phyloP scores from a whole-genome alignment of 805 yeast species.

The Nakazawaea wyomingensis region DNA sequence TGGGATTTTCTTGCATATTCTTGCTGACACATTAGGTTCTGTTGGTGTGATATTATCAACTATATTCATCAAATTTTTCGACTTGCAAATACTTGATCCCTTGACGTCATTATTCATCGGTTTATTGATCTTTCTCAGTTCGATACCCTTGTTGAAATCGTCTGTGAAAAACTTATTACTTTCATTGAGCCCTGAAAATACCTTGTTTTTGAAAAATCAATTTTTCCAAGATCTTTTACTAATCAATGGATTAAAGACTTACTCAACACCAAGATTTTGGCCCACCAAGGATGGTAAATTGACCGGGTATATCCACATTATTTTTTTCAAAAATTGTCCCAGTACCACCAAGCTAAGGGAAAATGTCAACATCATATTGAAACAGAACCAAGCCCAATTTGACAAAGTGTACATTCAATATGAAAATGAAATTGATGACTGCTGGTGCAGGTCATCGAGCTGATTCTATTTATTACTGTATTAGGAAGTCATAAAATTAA shows the following conservation, averaged over 20 bases:
- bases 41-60: conserved; percentile 96
- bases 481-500: conserved; percentile 10
- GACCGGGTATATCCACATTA: conserved; percentile 81
- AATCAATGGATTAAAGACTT: conserved; percentile 77
- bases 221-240: conserved; percentile 62
- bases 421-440: conserved; percentile 34
- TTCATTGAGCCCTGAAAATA: conserved; percentile 38
- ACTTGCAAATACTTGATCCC: conserved; percentile 85
- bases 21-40: conserved; percentile 96
- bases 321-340: conserved; percentile 39
- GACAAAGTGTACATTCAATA: conserved; percentile 26
- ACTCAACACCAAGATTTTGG: conserved; percentile 92
- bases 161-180: conserved; percentile 72
- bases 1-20: conserved; percentile 87
- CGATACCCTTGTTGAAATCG: conserved; percentile 77
- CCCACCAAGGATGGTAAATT: conserved; percentile 40
- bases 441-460: conserved; percentile 29
- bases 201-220: conserved; percentile 41
- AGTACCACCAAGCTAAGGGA: conserved; percentile 22
- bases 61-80: conserved; percentile 56
- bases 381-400: conserved; percentile 16
- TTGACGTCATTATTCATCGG: conserved; percentile 88
- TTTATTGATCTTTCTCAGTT: conserved; percentile 68
- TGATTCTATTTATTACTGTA: neutral
- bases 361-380: conserved; percentile 24